A percentile compares a stretch with the other conserved stretches of the same genome.
phyloP scores from a whole-genome alignment of 345 rosid species.

The Microcos paniculata region DNA sequence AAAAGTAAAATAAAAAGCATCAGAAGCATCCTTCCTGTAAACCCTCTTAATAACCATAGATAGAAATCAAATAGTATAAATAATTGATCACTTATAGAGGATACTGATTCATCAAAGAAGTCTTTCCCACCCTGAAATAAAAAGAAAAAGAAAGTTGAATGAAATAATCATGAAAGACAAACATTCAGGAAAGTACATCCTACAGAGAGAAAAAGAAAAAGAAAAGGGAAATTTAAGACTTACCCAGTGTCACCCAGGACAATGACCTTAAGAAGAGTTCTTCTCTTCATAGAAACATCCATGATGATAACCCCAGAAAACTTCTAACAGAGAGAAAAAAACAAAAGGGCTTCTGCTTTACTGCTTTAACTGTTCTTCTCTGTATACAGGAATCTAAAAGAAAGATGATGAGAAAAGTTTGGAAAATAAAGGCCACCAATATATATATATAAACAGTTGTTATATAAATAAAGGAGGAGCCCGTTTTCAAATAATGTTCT shows the following conservation, averaged over 20 bases:
- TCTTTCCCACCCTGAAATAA: conserved; percentile 79
- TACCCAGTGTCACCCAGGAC: conserved; percentile 93
- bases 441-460: not conserved
- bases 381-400: not conserved
- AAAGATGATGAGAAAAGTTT: not conserved
- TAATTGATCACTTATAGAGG: conserved; percentile 24
- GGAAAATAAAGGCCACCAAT: not conserved
- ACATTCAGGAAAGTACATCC: not conserved
- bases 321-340: not conserved
- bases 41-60: not conserved
- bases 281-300: conserved; percentile 52
- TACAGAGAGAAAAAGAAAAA: not conserved
- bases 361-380: not conserved
- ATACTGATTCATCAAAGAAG: conserved; percentile 93
- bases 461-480: not conserved
- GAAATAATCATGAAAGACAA: not conserved
- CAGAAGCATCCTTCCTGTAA: not conserved
- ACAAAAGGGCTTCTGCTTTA: conserved; percentile 1
- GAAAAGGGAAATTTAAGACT: not conserved
- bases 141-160: not conserved
- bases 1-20: not conserved
- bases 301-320: conserved; percentile 12
- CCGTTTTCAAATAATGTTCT: conserved; percentile 17
- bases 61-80: not conserved
- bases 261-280: conserved; percentile 80